These are phyloP conservation scores for Saccharomyces hybrid DNA, from an alignment of 1,139 yeast species.

Conservation along the genomic window DNA sequence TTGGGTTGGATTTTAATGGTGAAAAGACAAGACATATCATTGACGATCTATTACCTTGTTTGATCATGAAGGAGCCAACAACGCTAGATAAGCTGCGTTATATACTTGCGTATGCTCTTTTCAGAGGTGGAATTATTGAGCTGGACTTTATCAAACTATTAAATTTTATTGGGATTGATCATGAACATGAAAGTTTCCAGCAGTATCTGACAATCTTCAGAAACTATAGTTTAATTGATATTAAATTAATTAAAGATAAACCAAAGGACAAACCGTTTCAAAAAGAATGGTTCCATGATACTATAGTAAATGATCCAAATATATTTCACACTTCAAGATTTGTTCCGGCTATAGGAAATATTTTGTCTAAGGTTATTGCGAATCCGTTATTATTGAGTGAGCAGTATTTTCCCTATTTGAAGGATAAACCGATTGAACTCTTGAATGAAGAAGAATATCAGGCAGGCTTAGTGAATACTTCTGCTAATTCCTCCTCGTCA, in stretches of 20 bases:
- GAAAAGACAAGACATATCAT: slow-evolving; percentile 56
- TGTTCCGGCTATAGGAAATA: slow-evolving; percentile 59
- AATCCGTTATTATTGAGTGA: slow-evolving; percentile 32
- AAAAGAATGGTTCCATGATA: slow-evolving; percentile 50
- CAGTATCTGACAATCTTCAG: slow-evolving; percentile 48
- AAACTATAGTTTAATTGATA: slow-evolving; percentile 62
- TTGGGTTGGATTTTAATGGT: slow-evolving; percentile 68
- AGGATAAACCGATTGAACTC: slow-evolving; percentile 56
- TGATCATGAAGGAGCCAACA: slow-evolving; percentile 47
- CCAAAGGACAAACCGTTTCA: slow-evolving; percentile 35
- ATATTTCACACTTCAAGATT: slow-evolving; percentile 72
- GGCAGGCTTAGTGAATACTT: slow-evolving; percentile 29
- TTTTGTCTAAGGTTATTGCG: slow-evolving; percentile 40
- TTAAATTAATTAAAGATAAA: slow-evolving; percentile 49
- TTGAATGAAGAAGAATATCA: slow-evolving; percentile 48
- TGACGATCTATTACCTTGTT: slow-evolving; percentile 53
- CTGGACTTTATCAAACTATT: slow-evolving; percentile 66
- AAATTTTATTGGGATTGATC: slow-evolving; percentile 57
- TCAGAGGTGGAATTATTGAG: slow-evolving; percentile 77
- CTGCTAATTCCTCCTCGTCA: slow-evolving; percentile 37
- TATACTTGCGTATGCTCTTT: slow-evolving; percentile 69
- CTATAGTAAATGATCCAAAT: slow-evolving; percentile 46
- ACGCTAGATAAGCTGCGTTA: slow-evolving; percentile 66
- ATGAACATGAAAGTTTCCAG: slow-evolving; percentile 43
- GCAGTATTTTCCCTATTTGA: slow-evolving; percentile 67